phyloP scores from a whole-genome alignment of 148 eudicot genomes.

The Talinum fruticosum region DNA sequence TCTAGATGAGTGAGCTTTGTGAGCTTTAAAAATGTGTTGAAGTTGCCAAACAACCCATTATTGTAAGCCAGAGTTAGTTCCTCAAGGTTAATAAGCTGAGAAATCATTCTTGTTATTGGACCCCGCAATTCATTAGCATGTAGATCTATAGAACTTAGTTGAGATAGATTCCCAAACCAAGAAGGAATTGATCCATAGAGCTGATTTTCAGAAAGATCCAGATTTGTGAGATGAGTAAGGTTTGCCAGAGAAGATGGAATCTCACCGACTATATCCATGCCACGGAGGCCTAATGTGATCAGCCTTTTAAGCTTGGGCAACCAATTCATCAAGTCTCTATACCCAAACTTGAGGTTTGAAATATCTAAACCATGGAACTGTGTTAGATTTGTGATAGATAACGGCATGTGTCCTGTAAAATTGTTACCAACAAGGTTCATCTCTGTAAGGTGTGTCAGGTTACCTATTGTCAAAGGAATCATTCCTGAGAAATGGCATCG shows the following conservation, averaged over 20 bases:
- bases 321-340: conserved; percentile 1
- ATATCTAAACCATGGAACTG: conserved; percentile 1
- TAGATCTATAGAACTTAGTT: no score
- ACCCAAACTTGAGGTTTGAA: not conserved
- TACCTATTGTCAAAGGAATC: not conserved
- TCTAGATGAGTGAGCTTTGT: not conserved
- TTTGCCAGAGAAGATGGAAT: conserved; percentile 6
- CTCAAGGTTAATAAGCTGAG: no score
- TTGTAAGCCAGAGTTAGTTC: no score
- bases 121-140: no score
- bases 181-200: no score
- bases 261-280: no score
- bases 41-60: not conserved
- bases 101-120: no score
- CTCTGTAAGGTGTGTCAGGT: no score
- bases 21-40: conserved; percentile 7
- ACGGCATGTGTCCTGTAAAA: not conserved
- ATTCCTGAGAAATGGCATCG: no score
- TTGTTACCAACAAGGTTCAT: no score
- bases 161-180: no score
- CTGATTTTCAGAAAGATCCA: conserved; percentile 5
- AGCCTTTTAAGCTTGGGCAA: conserved; percentile 17
- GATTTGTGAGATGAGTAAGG: not conserved
- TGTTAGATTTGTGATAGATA: conserved; percentile 21
- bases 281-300: not conserved